Conservation (phyloP, 2,329 filamentous ascomycete genomes). For the Malbranchea cinnamomea region DNA sequence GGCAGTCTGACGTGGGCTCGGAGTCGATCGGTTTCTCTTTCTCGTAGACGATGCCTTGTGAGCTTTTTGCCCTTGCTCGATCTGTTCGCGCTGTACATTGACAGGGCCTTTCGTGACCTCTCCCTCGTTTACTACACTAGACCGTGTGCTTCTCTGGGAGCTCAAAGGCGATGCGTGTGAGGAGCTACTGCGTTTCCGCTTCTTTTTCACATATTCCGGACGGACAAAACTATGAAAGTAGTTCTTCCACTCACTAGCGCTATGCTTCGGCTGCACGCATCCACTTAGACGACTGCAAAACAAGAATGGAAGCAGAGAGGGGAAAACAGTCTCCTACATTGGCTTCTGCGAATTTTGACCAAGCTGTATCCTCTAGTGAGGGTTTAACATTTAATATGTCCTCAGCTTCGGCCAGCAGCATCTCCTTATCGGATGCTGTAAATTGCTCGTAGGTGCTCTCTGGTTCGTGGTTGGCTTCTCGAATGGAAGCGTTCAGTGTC, state of each 20-base stretch:
- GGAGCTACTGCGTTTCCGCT: not conserved
- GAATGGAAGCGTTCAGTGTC: not conserved
- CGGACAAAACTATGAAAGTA: constrained; percentile 8
- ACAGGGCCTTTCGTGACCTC: no score
- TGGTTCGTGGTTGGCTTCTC: not conserved
- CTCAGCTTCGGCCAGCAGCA: constrained; percentile 13
- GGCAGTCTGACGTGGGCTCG: no score
- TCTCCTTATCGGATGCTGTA: constrained; percentile 11
- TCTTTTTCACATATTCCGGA: constrained; percentile 5
- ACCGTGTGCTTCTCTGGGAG: no score
- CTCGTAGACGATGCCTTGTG: no score
- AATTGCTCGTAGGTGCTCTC: constrained; percentile 7
- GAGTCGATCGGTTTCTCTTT: no score
- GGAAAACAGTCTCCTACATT: constrained; percentile 10
- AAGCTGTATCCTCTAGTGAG: constrained; percentile 11
- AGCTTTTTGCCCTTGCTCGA: no score
- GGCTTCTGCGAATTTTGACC: constrained; percentile 13
- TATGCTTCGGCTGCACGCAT: constrained; percentile 7
- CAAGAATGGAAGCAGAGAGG: no score
- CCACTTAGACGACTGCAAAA: no score
- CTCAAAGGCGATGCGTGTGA: not conserved
- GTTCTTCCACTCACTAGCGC: constrained; percentile 8
- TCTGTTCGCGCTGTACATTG: no score
- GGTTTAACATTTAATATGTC: constrained; percentile 12
- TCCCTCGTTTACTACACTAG: no score